Evolutionary conservation across 345 rosid genomes (phyloP), one percentile per base, ranked within the genome.

Genomic region (Acer negundo): DNA sequence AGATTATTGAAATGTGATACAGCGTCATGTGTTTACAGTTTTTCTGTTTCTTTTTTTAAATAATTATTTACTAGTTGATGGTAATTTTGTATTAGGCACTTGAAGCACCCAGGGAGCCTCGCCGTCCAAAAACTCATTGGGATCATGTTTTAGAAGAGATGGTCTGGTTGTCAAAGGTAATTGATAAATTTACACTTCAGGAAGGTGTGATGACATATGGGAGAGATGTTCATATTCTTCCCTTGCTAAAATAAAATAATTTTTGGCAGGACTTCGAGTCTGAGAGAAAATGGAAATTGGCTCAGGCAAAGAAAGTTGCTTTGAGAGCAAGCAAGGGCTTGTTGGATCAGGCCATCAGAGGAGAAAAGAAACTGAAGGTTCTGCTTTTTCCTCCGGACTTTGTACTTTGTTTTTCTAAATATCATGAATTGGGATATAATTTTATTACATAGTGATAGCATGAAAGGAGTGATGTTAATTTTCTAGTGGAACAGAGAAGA

Each of bases 61-160:
- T 35, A 65, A 62, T 62, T 73, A 51, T 67, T 85, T 13, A 67
- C 72, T 40, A 35, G 79, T 8, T 75, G 61, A 58, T 81, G 63
- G 47, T 77, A 66, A 61, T 62, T 58, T 71, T 10, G 24, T 78
- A 76, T 22, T 82, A 94, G 99, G 93, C 96, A 13, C 93, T 93
- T 67, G 99, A 97, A 88, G 98, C 94, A 56, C 97, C 97, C 40
- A 89, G 86, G 88, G 98, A 91, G 81, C 99, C 97, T 19, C 92
- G 86, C 40, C 97, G 99, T 11, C 93, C 94, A 73, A 97, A 94
- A 83, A 78, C 97, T 82, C 99, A 97, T 74, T 97, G 98, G 99
- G 98, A 97, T 87, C 98, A 97, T 89, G 99, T 97, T 71, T 72
- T 97, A 68, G 99, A 93, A 78, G 99, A 97, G 89, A 97, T 97